A percentile compares a stretch with the other conserved stretches of the same genome.
phyloP scores from a whole-genome alignment of 768 basidiomycete species.

The Exsudoporus frostii region DNA sequence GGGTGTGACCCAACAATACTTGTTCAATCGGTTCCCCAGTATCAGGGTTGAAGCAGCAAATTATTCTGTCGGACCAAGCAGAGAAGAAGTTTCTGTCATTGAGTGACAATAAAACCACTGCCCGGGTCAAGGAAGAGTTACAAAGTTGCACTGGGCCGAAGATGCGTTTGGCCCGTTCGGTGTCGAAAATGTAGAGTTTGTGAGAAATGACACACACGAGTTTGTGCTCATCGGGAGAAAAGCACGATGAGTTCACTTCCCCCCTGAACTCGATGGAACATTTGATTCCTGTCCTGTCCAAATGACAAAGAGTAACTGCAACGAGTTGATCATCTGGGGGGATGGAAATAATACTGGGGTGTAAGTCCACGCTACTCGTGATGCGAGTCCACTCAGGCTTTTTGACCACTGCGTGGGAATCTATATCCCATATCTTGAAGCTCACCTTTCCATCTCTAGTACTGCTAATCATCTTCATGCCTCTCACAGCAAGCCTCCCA shows the following conservation, averaged over 20 bases:
- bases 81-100: not conserved
- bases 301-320: not conserved
- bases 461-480: not conserved
- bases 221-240: not conserved
- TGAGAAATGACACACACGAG: not conserved
- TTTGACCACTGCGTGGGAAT: not conserved
- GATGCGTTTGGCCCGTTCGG: not conserved
- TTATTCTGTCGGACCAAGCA: not conserved
- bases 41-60: not conserved
- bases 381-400: conserved; percentile 6
- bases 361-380: not conserved
- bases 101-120: not conserved
- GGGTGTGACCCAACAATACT: not conserved
- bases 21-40: not conserved
- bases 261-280: not conserved
- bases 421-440: conserved; percentile 3
- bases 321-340: not conserved
- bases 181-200: not conserved
- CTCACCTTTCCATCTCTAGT: not conserved
- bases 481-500: not conserved
- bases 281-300: not conserved
- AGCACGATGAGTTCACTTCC: not conserved
- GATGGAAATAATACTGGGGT: not conserved
- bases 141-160: too few species aligned
- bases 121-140: too few species aligned